Base-by-base conservation (phyloP, 1,139 yeast species). In the Diutina mesorugosa region DNA sequence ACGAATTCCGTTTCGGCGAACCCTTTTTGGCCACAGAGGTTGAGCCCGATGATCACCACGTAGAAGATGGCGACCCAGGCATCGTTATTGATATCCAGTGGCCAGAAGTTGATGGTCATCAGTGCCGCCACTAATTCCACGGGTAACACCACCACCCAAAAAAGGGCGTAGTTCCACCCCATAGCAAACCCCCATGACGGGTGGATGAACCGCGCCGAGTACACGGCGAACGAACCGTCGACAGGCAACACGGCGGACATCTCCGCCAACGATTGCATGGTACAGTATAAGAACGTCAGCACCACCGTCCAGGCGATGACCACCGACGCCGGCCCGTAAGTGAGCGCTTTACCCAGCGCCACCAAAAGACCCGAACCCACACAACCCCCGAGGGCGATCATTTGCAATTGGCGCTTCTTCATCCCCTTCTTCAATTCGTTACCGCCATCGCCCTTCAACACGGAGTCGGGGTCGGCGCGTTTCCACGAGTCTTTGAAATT, bases 131-230 rank as follows among this genome's bases (percentile, higher is more conserved):
- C 88, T 62, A 85, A 73, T 67, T 86, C 91, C 60, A 84, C 70
- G 1, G 91, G 90, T 60, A 85, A 68, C 52, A 84, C 83, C 57
- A 85, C 77, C 21, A 84, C 74, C 90, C 90, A 85, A 68, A 81
- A 84, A 59, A 84, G 67, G 51, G 84, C 83, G 66, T 84, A 85
- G 68, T 84, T 84, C 80, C 84, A 80, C 54, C 86, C 89, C 73
- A 82, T 79, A 47, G 88, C 84, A 67, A 88, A 88, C 51, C 90
- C 90, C 81, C 87, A 81, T 10, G 89, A 78, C 1, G 86, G 83
- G 63, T 83, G 85, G 45, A 85, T 74, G 61, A 85, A 85, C 60
- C 87, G 74, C 3, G 85, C 77, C 61, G 85, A 79, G 66, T 81
- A 83, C 50, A 84, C 82, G 60, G 83, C 80, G 67, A 85, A 85